Evolutionary conservation across 2,329 filamentous ascomycete genomes (phyloP), one percentile per base, ranked within the genome.

Genomic region (Penicillium sp.): DNA sequence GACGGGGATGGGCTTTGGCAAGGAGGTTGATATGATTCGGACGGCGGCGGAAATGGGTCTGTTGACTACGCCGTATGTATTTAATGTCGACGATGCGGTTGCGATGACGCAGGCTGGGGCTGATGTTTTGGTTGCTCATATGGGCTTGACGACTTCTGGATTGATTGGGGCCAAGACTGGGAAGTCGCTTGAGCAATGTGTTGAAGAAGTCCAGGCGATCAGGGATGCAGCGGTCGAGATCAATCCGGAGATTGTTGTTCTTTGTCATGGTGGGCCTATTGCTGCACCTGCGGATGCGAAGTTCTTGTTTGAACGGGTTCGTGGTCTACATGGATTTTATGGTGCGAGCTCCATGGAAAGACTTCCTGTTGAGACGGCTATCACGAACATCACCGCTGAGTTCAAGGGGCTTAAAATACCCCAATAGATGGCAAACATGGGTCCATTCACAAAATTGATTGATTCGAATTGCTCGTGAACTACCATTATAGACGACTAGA

Each of bases 191-290:
- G 85, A 89, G 35, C 82, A 88, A 18, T 83, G 82, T 58, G 84
- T 87, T 1, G 64, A 68, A 55, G 66, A 82, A 40, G 79, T 88
- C 3, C 84, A 88, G 71, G 78, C 80, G 23, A 88, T 89, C 61
- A 74, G 81, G 32, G 83, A 88, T 65, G 82, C 81, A 0, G 85
- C 83, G 0, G 74, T 76, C 0, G 67, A 72, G 51, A 75, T 87
- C 45, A 81, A 81, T 10, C 66, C 72, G 0, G 82, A 87, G 10
- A 72, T 87, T 14, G 82, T 88, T 49, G 80, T 89, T n/a, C 67
- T 89, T 14, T 88, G 85, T 57, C 86, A 89, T 67, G 86, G 86
- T 1, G 86, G 86, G 0, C 85, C 86, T 0, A 86, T 89, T 56
- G 84, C 85, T 4, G 77, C 77, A 50, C 83, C 84, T 0, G 74